Evolutionary conservation across 1,284 basidiomycete species (phyloP).

Genomic region (Coniophora puteana): DNA sequence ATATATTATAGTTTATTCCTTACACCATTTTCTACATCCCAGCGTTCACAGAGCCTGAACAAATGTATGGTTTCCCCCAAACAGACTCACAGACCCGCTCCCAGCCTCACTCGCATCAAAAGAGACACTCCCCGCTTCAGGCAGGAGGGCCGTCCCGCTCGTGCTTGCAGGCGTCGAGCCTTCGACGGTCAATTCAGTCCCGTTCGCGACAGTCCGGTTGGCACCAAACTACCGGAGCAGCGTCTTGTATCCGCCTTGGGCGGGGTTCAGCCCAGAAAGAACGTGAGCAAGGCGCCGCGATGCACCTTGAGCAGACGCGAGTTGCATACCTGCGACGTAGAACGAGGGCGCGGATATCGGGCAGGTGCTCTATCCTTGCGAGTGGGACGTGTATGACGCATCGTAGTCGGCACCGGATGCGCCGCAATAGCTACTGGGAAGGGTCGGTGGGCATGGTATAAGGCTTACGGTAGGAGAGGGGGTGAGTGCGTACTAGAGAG

Average conservation of each 20-base stretch:
- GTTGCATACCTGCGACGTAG: constrained; percentile 40
- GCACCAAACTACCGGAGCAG: constrained; percentile 38
- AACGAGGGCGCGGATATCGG: constrained; percentile 36
- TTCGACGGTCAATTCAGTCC: constrained; percentile 16
- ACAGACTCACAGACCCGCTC: constrained; percentile 1
- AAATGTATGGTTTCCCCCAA: not conserved
- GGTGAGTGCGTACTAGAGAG: constrained; percentile 33
- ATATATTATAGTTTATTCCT: too few relatives aligned
- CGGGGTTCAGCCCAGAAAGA: constrained; percentile 32
- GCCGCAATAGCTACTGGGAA: constrained; percentile 28
- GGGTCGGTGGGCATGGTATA: not conserved
- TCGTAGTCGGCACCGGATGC: constrained; percentile 44
- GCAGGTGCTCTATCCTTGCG: constrained; percentile 32
- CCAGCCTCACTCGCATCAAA: constrained; percentile 18
- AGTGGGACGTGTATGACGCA: constrained; percentile 1
- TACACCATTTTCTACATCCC: too few relatives aligned
- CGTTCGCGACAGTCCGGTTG: constrained; percentile 23
- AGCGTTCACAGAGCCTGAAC: too few relatives aligned
- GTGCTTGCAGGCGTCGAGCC: constrained; percentile 32
- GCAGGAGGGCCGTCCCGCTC: constrained; percentile 27
- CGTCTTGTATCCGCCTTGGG: constrained; percentile 41
- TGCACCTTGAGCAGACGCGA: constrained; percentile 34
- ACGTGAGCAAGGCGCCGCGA: constrained; percentile 42
- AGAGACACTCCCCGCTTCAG: constrained; percentile 26
- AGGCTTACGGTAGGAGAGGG: not conserved